A percentile compares a stretch with the other conserved stretches of the same genome.
phyloP scores from a whole-genome alignment of 495 filamentous ascomycete species.

The Podospora anserina region DNA sequence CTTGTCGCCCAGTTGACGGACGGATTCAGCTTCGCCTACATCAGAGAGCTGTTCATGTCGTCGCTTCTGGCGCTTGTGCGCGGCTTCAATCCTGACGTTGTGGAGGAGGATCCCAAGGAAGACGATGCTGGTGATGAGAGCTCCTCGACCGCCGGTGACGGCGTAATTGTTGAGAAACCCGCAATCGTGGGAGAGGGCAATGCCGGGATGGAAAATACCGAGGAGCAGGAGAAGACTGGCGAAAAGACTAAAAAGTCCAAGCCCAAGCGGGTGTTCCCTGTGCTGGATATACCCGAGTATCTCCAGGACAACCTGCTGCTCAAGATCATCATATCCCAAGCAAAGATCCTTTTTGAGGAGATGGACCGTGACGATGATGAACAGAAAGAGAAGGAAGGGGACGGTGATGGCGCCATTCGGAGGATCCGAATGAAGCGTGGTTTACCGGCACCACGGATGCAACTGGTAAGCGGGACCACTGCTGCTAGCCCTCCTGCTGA shows the following conservation, averaged over 20 bases:
- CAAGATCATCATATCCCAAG: not conserved
- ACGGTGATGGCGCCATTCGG: not conserved
- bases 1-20: constrained; percentile 50
- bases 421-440: too few species aligned
- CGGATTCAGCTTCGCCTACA: constrained; percentile 56
- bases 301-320: not conserved
- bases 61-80: constrained; percentile 27
- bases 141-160: not conserved
- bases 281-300: constrained; percentile 1
- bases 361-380: constrained; percentile 24
- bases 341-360: constrained; percentile 13
- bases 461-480: too few species aligned
- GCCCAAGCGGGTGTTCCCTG: not conserved
- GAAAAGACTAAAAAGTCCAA: not conserved
- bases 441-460: too few species aligned
- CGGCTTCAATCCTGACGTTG: not conserved
- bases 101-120: not conserved
- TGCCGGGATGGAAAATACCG: constrained; percentile 13
- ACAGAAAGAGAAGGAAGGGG: constrained; percentile 12
- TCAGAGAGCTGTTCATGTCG: constrained; percentile 56
- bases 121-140: not conserved
- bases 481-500: too few species aligned
- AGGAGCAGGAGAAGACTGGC: constrained; percentile 1
- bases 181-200: not conserved
- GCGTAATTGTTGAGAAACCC: not conserved